These are phyloP conservation scores for Curvularia lunata DNA, from an alignment of 2,329 filamentous ascomycete species.

Conservation along the genomic window DNA sequence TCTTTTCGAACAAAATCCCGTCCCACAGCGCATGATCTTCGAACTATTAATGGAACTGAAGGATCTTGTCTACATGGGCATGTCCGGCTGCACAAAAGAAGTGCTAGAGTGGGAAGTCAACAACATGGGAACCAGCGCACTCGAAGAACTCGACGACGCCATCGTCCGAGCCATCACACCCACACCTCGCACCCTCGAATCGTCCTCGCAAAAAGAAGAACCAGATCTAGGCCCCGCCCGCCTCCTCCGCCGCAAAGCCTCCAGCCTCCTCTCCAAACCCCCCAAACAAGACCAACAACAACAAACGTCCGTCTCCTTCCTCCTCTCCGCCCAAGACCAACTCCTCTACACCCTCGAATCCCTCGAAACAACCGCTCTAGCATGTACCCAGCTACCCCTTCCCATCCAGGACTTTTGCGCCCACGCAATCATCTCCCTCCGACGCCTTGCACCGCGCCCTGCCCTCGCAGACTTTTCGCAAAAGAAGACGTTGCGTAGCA, in stretches of 20 bases:
- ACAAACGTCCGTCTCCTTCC: conserved; percentile 21
- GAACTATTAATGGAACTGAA: conserved; percentile 46
- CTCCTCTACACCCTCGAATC: conserved; percentile 42
- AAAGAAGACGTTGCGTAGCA: conserved; percentile 19
- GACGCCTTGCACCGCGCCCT: conserved; percentile 35
- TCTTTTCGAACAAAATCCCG: conserved; percentile 40
- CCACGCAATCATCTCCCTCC: conserved; percentile 40
- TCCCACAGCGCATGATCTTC: conserved; percentile 45
- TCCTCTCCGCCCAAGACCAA: conserved; percentile 28
- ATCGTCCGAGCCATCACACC: conserved; percentile 34
- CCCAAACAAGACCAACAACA: background rate
- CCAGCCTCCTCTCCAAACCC: conserved; percentile 11
- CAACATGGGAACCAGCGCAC: conserved; percentile 25
- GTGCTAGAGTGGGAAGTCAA: conserved; percentile 42
- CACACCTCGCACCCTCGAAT: conserved; percentile 2
- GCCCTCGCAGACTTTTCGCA: conserved; percentile 31
- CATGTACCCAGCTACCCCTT: conserved; percentile 33
- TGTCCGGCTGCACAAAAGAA: conserved; percentile 34
- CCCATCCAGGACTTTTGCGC: conserved; percentile 41
- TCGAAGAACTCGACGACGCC: conserved; percentile 43
- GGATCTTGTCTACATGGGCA: conserved; percentile 38
- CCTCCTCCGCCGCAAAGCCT: conserved; percentile 31
- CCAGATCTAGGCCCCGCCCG: conserved; percentile 15
- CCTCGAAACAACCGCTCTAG: conserved; percentile 42
- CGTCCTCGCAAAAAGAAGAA: conserved; percentile 3